Conservation (phyloP, 2,329 filamentous ascomycete genomes). For the Monilinia fructicola region DNA sequence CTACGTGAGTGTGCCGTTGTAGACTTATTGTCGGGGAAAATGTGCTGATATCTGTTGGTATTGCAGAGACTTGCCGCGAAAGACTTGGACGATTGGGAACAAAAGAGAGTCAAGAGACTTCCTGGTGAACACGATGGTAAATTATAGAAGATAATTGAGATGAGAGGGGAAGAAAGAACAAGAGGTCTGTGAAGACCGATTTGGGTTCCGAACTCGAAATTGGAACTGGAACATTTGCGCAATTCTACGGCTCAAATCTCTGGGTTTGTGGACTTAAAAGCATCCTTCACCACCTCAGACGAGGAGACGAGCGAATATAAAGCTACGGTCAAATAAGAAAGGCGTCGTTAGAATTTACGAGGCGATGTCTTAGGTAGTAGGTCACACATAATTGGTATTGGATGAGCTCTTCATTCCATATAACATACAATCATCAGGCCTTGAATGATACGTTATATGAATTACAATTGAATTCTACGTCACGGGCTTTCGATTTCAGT, state of each 20-base stretch:
- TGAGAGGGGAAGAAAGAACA: background rate
- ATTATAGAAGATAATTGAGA: slow-evolving; percentile 47
- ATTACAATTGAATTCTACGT: background rate
- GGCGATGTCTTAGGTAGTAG: slow-evolving; percentile 21
- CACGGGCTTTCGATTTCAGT: background rate
- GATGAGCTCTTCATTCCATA: slow-evolving; percentile 20
- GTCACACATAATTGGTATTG: slow-evolving; percentile 11
- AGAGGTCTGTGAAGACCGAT: too few species aligned
- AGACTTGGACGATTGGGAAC: slow-evolving; percentile 94
- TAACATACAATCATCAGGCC: background rate
- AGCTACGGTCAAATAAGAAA: slow-evolving; percentile 16
- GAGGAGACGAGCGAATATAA: slow-evolving; percentile 7
- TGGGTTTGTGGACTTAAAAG: slow-evolving; percentile 9
- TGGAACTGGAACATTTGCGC: background rate
- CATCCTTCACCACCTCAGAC: slow-evolving; percentile 7
- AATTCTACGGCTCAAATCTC: slow-evolving; percentile 1
- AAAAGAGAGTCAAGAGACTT: slow-evolving; percentile 87
- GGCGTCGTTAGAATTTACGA: background rate
- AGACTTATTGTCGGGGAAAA: background rate
- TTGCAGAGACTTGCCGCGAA: slow-evolving; percentile 75
- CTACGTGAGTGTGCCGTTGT: slow-evolving; percentile 60
- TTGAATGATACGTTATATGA: background rate
- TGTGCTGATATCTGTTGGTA: slow-evolving; percentile 25
- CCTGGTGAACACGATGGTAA: slow-evolving; percentile 88
- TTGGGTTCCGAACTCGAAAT: background rate